Evolutionary conservation across 1,139 yeast genomes (phyloP).

Genomic region (Yamadazyma oceani): DNA sequence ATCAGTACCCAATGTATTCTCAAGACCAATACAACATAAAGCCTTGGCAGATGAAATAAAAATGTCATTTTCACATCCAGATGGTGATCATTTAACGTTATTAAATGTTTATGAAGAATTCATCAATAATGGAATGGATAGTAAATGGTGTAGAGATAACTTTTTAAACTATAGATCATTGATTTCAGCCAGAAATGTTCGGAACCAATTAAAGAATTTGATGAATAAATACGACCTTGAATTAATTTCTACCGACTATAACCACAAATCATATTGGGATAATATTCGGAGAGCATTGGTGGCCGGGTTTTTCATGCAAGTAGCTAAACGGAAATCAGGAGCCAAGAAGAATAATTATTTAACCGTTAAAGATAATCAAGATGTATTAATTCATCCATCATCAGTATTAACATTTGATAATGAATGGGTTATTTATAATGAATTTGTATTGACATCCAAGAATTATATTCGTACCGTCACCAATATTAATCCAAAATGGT

Average conservation of each 20-base stretch:
- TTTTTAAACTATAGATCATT: constrained; percentile 82
- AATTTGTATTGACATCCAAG: constrained; percentile 89
- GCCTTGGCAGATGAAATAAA: constrained; percentile 93
- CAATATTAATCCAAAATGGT: constrained; percentile 89
- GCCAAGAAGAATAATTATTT: constrained; percentile 66
- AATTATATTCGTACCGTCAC: constrained; percentile 95
- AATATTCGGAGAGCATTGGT: constrained; percentile 84
- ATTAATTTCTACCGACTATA: constrained; percentile 67
- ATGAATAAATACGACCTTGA: constrained; percentile 83
- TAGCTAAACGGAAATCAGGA: constrained; percentile 80
- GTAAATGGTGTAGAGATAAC: constrained; percentile 92
- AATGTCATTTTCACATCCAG: constrained; percentile 84
- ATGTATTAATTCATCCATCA: constrained; percentile 89
- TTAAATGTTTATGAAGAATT: constrained; percentile 88
- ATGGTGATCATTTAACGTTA: constrained; percentile 92
- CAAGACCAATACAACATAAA: constrained; percentile 86
- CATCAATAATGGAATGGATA: constrained; percentile 58
- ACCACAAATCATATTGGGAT: constrained; percentile 64
- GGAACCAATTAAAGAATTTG: constrained; percentile 77
- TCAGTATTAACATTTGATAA: constrained; percentile 83
- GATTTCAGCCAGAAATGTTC: constrained; percentile 78
- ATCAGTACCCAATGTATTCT: constrained; percentile 91
- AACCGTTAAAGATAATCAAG: constrained; percentile 95
- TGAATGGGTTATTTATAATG: constrained; percentile 94
- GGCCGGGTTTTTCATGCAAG: constrained; percentile 98